Evolutionary conservation across 352 stramenopile species (phyloP), one percentile per base, ranked within the genome.

Genomic region (Phytophthora hibernalis): DNA sequence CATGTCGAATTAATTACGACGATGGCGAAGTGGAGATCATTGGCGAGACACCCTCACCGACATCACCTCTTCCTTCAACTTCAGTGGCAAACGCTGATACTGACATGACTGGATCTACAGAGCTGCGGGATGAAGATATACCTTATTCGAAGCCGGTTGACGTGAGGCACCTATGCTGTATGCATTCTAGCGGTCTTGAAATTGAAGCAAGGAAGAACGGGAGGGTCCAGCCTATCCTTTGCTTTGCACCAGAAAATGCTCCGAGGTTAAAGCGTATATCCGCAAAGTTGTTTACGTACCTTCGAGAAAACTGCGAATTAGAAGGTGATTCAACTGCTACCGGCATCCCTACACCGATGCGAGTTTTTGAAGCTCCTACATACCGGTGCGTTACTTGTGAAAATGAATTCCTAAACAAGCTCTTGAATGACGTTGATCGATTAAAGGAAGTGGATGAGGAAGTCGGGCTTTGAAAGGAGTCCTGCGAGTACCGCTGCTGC

Each of bases 261-360:
- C 56, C 53, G 5, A 84, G 78, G 28, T 44, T 93, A 22, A 93
- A 93, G 58, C 78, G 83, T 16, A 74, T 92, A 37, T 93, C 79
- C 35, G 74, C 57, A 4, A 68, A 66, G 11, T 49, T 92, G 10
- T 90, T 80, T 56, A 26, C 71, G 15, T 76, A 84, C 44, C 50
- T 93, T 11, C 51, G 65, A 56, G 68, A 75, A 43, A 83, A 67
- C 8, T 89, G 72, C 59, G 50, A 21, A 5, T 9, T 74, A 3
- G 55, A 61, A 45, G 37, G 45, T 51, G 45, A 42, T 8, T 44
- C 21, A 18, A 30, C 12, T 24, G 3, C 22, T 15, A 7, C 6
- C 1, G 40, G 21, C n/a, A 31, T 15, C 15, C n/a, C 31, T 22
- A 40, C 26, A 10, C 12, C 47, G 13, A 72, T 74, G 70, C 69